These are phyloP conservation scores for Persicaria tinctoria DNA, from an alignment of 148 eudicot species.

Conservation along the genomic window DNA sequence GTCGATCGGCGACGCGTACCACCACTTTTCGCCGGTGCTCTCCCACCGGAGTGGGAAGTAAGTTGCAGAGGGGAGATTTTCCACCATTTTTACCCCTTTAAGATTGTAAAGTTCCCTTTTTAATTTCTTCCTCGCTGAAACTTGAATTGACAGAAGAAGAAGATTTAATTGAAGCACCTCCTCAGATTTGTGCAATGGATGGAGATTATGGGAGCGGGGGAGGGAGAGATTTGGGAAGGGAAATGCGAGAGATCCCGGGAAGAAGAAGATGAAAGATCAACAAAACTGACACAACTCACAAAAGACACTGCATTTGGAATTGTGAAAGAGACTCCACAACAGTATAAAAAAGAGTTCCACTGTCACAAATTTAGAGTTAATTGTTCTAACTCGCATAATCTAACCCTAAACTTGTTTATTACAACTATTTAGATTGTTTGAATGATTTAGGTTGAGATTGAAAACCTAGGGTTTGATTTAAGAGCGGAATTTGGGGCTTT, in stretches of 20 bases:
- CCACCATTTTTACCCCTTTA: not conserved
- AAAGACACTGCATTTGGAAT: not conserved
- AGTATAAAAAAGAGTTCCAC: not conserved
- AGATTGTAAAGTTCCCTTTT: too few species aligned
- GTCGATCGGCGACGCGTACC: slow-evolving; percentile 95
- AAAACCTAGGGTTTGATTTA: too few species aligned
- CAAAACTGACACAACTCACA: not conserved
- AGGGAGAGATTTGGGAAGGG: not conserved
- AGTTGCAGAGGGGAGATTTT: not conserved
- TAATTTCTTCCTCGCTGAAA: not conserved
- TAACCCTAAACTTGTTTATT: too few species aligned
- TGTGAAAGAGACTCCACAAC: slow-evolving; percentile 4
- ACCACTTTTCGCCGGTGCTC: slow-evolving; percentile 98
- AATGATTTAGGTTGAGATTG: too few species aligned
- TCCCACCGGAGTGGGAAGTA: slow-evolving; percentile 83
- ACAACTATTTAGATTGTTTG: too few species aligned
- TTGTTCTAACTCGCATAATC: too few species aligned
- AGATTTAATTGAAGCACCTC: not conserved
- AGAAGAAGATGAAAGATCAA: not conserved
- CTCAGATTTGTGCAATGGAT: not conserved
- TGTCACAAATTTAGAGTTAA: too few species aligned
- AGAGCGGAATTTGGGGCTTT: too few species aligned
- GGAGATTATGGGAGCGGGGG: not conserved
- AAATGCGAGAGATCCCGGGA: slow-evolving; percentile 7
- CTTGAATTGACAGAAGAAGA: not conserved